These are phyloP conservation scores for Xanthoconium stramineum DNA, from an alignment of 768 basidiomycete genomes.

Conservation along the genomic window DNA sequence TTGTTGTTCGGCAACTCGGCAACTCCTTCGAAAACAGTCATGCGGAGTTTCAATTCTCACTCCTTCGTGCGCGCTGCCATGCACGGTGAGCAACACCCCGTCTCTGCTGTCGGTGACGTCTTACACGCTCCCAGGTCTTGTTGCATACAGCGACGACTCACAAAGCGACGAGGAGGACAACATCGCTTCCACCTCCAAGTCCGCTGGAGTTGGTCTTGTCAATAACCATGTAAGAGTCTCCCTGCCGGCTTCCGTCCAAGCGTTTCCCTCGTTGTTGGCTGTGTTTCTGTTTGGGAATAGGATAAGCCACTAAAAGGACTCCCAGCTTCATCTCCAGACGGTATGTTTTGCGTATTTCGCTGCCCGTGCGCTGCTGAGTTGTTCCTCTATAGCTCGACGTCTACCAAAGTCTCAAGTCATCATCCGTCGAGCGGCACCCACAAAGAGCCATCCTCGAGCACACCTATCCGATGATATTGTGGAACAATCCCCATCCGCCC, in stretches of 20 bases:
- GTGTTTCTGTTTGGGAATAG: slow-evolving; percentile 60
- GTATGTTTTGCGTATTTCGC: slow-evolving; percentile 14
- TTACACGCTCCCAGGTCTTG: slow-evolving; percentile 43
- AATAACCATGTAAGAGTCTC: slow-evolving; percentile 62
- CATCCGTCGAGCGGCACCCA: slow-evolving; percentile 49
- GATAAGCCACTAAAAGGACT: slow-evolving; percentile 48
- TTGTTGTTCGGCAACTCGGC: slow-evolving; percentile 28
- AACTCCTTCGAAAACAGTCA: not conserved
- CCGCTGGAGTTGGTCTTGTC: slow-evolving; percentile 1
- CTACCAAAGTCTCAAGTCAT: slow-evolving; percentile 55
- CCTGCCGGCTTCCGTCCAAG: slow-evolving; percentile 33
- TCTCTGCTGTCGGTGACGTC: not conserved
- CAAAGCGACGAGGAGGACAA: slow-evolving; percentile 53
- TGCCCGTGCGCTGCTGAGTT: not conserved
- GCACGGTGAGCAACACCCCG: slow-evolving; percentile 26
- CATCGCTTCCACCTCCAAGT: slow-evolving; percentile 31
- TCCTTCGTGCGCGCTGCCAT: slow-evolving; percentile 19
- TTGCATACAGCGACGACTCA: slow-evolving; percentile 64
- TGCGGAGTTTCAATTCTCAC: slow-evolving; percentile 25
- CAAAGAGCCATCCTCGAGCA: slow-evolving; percentile 47
- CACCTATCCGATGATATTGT: slow-evolving; percentile 48
- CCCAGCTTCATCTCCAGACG: slow-evolving; percentile 27
- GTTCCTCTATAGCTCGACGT: slow-evolving; percentile 34
- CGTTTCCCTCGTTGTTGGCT: slow-evolving; percentile 69
- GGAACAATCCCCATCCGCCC: slow-evolving; percentile 10